phyloP scores from a whole-genome alignment of 768 basidiomycete genomes.

The Boletus patriciae region DNA sequence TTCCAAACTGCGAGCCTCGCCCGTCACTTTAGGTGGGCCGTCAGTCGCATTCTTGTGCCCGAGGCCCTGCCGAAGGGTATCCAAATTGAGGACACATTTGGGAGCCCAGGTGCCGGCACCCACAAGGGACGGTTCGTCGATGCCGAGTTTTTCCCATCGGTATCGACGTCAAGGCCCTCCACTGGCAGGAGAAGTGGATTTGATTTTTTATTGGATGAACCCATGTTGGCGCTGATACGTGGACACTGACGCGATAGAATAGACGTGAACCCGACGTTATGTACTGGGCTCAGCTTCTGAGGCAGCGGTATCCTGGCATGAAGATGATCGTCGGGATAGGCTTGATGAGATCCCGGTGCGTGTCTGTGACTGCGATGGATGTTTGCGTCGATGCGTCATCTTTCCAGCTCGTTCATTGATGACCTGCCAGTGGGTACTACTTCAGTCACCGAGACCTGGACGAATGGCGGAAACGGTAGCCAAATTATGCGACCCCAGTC shows the following conservation, averaged over 20 bases:
- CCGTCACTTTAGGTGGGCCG: constrained; percentile 82
- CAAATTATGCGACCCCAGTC: no score
- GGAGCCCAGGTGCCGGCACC: constrained; percentile 19
- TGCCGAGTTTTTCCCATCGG: constrained; percentile 87
- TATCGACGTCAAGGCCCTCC: constrained; percentile 76
- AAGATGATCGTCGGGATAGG: constrained; percentile 91
- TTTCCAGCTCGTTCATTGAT: no score
- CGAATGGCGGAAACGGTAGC: no score
- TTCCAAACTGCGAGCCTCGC: constrained; percentile 89
- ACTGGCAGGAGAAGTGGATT: constrained; percentile 56
- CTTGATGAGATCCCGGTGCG: constrained; percentile 76
- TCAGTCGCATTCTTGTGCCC: constrained; percentile 72
- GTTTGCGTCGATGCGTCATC: no score
- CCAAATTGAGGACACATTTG: constrained; percentile 45
- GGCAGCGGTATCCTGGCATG: constrained; percentile 67
- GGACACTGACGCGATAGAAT: constrained; percentile 7
- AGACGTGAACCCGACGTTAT: no score
- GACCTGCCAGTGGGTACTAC: no score
- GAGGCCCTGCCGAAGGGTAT: constrained; percentile 86
- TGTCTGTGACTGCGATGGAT: not conserved
- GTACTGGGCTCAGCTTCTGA: no score
- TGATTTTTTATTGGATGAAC: not conserved
- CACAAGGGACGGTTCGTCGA: constrained; percentile 66
- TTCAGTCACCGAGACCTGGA: no score
- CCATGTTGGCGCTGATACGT: not conserved